These are phyloP conservation scores for Zoysia matrella DNA, from an alignment of 202 grass and related monocot genomes.

Conservation along the genomic window DNA sequence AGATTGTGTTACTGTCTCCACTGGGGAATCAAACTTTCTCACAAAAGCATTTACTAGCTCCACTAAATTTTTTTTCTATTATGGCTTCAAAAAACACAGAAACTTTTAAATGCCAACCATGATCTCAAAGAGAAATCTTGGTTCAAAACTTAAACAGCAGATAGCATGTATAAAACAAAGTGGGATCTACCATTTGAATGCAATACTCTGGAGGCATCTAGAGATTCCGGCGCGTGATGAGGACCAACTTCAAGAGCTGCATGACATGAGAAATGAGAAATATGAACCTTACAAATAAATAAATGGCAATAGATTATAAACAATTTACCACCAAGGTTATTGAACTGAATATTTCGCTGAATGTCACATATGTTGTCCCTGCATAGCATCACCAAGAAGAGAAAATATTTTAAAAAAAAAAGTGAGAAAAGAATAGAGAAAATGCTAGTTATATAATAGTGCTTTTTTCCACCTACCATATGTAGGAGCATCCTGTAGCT, in stretches of 20 bases:
- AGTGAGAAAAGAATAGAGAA: constrained; percentile 6
- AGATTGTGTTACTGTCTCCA: not conserved
- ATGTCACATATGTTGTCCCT: constrained; percentile 93
- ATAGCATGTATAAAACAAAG: constrained; percentile 13
- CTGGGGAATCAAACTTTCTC: not conserved
- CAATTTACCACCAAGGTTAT: constrained; percentile 86
- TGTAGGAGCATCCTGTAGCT: constrained; percentile 93
- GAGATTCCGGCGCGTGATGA: constrained; percentile 70
- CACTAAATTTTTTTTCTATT: not conserved
- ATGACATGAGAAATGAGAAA: constrained; percentile 42
- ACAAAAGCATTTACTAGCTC: not conserved
- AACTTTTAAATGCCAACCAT: not conserved
- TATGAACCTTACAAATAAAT: constrained; percentile 15
- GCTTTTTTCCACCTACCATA: constrained; percentile 68
- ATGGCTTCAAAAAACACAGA: not conserved
- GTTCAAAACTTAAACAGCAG: constrained; percentile 7
- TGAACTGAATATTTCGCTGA: constrained; percentile 97
- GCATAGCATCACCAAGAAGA: constrained; percentile 29
- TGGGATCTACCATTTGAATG: constrained; percentile 78
- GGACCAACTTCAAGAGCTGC: constrained; percentile 87
- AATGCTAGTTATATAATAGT: constrained; percentile 15
- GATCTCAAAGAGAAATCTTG: constrained; percentile 1
- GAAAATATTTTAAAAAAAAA: constrained; percentile 20
- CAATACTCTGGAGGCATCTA: constrained; percentile 76
- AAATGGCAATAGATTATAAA: constrained; percentile 34